Conservation (phyloP, 345 rosid species). For the Hevea brasiliensis region DNA sequence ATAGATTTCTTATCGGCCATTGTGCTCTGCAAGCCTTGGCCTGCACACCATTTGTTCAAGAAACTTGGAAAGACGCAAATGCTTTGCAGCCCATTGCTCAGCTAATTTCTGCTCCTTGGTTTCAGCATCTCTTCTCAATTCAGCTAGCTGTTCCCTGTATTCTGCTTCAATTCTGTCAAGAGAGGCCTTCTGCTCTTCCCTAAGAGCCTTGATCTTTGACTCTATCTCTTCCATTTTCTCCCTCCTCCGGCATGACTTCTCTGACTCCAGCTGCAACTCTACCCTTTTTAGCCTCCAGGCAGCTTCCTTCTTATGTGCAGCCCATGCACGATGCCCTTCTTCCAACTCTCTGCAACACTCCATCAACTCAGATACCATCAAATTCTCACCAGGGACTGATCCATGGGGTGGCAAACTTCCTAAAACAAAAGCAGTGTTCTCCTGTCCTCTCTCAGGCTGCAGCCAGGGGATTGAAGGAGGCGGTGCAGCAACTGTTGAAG, state of each 20-base stretch:
- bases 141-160: constrained; percentile 67
- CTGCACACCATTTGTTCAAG: constrained; percentile 76
- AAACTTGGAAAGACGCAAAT: constrained; percentile 65
- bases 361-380: constrained; percentile 62
- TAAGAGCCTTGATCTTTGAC: constrained; percentile 45
- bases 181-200: constrained; percentile 40
- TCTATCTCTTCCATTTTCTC: constrained; percentile 93
- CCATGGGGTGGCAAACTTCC: constrained; percentile 47
- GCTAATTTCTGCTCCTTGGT: constrained; percentile 84
- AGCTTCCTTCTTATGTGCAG: constrained; percentile 89
- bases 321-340: constrained; percentile 83
- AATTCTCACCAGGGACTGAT: constrained; percentile 48
- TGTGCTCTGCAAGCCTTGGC: constrained; percentile 45
- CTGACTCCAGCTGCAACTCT: constrained; percentile 91
- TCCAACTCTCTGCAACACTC: constrained; percentile 93
- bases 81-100: constrained; percentile 84
- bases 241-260: constrained; percentile 68
- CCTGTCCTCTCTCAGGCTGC: constrained; percentile 63
- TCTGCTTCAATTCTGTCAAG: constrained; percentile 82
- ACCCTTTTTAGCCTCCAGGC: constrained; percentile 90
- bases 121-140: constrained; percentile 77
- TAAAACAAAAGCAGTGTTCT: constrained; percentile 46
- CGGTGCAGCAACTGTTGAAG: constrained; percentile 67
- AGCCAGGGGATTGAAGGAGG: constrained; percentile 75
- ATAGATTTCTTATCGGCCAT: constrained; percentile 33